These are phyloP conservation scores for Homolaphlyctis polyrhiza DNA, from an alignment of 371 early-diverging fungal species.

Conservation along the genomic window DNA sequence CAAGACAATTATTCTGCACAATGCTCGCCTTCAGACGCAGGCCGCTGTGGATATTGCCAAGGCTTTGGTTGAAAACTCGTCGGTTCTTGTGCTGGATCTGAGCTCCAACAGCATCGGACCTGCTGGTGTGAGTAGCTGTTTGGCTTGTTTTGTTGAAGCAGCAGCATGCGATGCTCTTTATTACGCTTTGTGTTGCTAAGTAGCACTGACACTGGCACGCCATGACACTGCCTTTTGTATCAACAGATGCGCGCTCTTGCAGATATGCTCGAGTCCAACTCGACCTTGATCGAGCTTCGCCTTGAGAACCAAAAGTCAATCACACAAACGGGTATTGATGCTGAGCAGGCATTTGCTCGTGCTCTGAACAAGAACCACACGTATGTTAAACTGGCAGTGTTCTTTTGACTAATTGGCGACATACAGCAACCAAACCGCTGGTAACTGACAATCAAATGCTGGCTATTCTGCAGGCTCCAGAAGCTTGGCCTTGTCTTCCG, in stretches of 20 bases:
- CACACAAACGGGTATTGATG: constrained; percentile 30
- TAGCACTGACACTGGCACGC: no score
- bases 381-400: constrained; percentile 9
- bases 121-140: constrained; percentile 18
- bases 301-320: constrained; percentile 27
- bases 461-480: constrained; percentile 14
- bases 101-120: constrained; percentile 34
- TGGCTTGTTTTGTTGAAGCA: not conserved
- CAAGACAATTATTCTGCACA: constrained; percentile 20
- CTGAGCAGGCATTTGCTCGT: constrained; percentile 33
- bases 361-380: constrained; percentile 30
- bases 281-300: constrained; percentile 21
- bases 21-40: constrained; percentile 18
- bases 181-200: no score
- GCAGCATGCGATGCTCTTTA: no score
- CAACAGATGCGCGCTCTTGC: constrained; percentile 35
- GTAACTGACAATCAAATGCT: no score
- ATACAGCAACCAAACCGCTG: no score
- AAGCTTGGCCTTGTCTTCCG: constrained; percentile 24
- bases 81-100: constrained; percentile 28
- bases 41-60: constrained; percentile 28
- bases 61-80: constrained; percentile 23
- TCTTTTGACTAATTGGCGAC: no score
- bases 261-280: constrained; percentile 23
- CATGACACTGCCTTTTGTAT: not conserved